Base-by-base conservation (phyloP, 2,329 filamentous ascomycete species). In the Aspergillus niger region DNA sequence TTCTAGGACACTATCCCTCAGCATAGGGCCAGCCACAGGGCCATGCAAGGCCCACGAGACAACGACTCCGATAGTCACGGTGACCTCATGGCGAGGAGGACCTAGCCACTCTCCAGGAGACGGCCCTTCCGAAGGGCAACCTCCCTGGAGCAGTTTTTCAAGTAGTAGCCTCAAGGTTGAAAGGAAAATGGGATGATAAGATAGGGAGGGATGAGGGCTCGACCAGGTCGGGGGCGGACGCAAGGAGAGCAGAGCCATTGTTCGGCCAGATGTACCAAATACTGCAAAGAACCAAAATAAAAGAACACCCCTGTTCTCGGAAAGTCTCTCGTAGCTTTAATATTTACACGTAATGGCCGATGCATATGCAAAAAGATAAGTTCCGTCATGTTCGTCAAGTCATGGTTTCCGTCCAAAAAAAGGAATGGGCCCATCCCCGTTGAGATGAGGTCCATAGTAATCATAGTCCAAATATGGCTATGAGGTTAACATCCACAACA, bases 311-410 rank as follows among this genome's bases (percentile, higher is more conserved):
- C 30, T 50, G 39, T 10, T 36, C 24, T 17, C 36, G 38, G 36
- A 52, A 52, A 58, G 15, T n/a, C 24, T 24, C 26, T 43, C 17
- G 43, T 59, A 22, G 38, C 41, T 59, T 44, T 58, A 52, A 26
- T 41, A 49, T 57, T 52, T 55, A 58, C 57, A 59, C 61, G 61
- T 56, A 55, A 44, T 61, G 36, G 20, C 43, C 49, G 11, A 43
- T 56, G 52, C 44, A 44, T 22, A 48, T 30, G 36, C 26, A 61
- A 58, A 36, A n/a, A 49, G 43, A 54, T 26, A 32, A 63, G 43
- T 39, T 61, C 53, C 59, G 44, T 61, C 59, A 47, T 11, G 49
- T 57, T 63, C 61, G 50, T 63, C 59, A 63, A 63, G 11, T 60
- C 57, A 62, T 61, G 28, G 43, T 58, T 60, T 48, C 55, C 61